Evolutionary conservation across 352 stramenopile species (phyloP).

Genomic region (Pythium apleroticum): DNA sequence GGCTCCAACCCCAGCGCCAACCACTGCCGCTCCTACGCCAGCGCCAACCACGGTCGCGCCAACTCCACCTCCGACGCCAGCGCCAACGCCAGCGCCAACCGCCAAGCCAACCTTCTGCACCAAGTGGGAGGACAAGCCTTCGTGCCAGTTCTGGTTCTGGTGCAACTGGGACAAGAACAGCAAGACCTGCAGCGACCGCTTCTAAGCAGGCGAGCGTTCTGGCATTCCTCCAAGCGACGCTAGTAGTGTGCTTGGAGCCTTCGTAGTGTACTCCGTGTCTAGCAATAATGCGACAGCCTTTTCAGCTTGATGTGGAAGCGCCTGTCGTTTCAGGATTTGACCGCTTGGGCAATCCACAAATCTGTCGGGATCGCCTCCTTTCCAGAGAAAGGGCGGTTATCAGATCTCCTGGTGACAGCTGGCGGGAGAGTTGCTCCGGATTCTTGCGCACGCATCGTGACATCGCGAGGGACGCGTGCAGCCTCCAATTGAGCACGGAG

Average conservation of each 20-base stretch:
- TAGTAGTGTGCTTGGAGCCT: not conserved
- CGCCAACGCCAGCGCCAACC: not conserved
- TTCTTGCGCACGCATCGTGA: too few relatives aligned
- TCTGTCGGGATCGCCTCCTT: not conserved
- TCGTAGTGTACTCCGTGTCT: not conserved
- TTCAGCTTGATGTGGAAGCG: not conserved
- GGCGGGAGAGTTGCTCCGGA: not conserved
- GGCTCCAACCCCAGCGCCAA: not conserved
- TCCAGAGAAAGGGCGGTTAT: not conserved
- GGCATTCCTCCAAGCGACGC: too few relatives aligned
- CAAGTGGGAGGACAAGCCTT: conserved; percentile 10
- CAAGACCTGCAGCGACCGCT: conserved; percentile 2
- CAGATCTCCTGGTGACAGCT: not conserved
- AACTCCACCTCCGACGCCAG: conserved; percentile 3
- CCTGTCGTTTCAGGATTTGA: not conserved
- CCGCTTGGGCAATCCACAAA: too few relatives aligned
- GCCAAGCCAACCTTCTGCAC: conserved; percentile 1
- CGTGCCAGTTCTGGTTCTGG: conserved; percentile 23
- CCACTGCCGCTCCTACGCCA: not conserved
- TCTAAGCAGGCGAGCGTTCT: not conserved
- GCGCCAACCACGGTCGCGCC: conserved; percentile 2
- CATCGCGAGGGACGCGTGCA: too few relatives aligned
- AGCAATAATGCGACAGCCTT: not conserved
- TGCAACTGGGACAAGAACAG: conserved; percentile 19
- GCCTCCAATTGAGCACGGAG: too few relatives aligned